phyloP scores from a whole-genome alignment of 257 asterid species.

The Parsonsia alboflavescens region DNA sequence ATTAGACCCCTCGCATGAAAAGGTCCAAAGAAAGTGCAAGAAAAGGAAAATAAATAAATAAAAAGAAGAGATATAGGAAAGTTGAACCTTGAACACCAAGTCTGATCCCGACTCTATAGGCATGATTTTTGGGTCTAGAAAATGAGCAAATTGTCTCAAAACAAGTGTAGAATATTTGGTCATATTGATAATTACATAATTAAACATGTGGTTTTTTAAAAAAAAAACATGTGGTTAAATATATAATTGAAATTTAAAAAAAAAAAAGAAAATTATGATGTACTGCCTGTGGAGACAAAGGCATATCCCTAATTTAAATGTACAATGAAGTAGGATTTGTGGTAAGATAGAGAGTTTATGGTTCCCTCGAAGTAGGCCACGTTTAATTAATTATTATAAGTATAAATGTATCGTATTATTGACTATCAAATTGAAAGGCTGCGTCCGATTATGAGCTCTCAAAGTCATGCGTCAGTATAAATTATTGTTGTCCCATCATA shows the following conservation, averaged over 20 bases:
- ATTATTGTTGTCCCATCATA: no score
- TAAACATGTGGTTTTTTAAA: neutral
- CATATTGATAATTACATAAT: neutral
- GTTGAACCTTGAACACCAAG: slow-evolving; percentile 13
- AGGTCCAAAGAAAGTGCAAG: neutral
- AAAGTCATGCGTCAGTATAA: no score
- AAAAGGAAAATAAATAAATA: no score
- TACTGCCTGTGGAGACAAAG: no score
- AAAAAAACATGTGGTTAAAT: neutral
- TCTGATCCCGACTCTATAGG: neutral
- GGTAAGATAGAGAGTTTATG: neutral
- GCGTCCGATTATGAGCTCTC: neutral
- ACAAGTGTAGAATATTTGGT: neutral
- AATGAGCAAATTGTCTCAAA: neutral
- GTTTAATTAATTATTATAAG: neutral
- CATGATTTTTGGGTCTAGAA: neutral
- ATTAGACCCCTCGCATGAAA: neutral
- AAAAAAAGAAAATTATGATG: slow-evolving; percentile 5
- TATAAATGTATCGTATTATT: neutral
- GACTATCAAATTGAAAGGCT: neutral
- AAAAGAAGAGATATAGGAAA: neutral
- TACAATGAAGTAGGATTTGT: neutral
- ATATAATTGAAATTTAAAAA: neutral
- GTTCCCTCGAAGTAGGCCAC: slow-evolving; percentile 1
- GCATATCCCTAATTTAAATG: no score